phyloP scores from a whole-genome alignment of 73 alveolate species.

The Diophrys sp. region DNA sequence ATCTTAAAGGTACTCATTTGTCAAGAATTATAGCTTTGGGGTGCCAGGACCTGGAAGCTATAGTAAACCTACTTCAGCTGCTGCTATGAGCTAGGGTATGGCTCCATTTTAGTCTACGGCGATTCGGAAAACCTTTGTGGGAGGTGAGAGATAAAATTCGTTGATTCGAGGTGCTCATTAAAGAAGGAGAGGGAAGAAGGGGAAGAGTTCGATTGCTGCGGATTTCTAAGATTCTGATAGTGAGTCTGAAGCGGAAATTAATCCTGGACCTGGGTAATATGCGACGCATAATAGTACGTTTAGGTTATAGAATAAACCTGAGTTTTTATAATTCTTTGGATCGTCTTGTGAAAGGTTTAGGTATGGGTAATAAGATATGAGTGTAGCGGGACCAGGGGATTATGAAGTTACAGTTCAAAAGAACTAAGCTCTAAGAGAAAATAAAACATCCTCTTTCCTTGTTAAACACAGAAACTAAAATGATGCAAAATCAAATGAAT shows the following conservation, averaged over 20 bases:
- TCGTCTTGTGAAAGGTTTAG: slow-evolving; percentile 49
- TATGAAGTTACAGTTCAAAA: background rate
- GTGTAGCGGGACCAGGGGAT: background rate
- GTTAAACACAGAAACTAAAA: background rate
- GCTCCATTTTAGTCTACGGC: background rate
- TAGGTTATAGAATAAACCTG: slow-evolving; percentile 43
- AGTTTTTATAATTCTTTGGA: slow-evolving; percentile 56
- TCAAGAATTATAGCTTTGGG: too few species aligned
- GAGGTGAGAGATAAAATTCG: background rate
- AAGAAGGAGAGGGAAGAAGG: background rate
- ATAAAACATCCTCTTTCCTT: background rate
- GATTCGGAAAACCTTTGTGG: background rate
- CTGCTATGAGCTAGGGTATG: background rate
- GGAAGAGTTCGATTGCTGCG: background rate
- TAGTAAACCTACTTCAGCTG: background rate
- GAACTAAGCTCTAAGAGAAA: background rate
- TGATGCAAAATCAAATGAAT: background rate
- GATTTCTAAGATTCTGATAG: slow-evolving; percentile 8
- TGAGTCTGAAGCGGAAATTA: slow-evolving; percentile 30
- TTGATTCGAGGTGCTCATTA: background rate
- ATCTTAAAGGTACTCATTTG: too few species aligned
- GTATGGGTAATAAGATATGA: background rate
- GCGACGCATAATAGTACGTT: slow-evolving; percentile 33
- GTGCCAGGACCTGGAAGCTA: too few species aligned
- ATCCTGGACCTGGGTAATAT: slow-evolving; percentile 71